Evolutionary conservation across 2,329 filamentous ascomycete species (phyloP), one percentile per base, ranked within the genome.

Genomic region (Aspergillus ruber): DNA sequence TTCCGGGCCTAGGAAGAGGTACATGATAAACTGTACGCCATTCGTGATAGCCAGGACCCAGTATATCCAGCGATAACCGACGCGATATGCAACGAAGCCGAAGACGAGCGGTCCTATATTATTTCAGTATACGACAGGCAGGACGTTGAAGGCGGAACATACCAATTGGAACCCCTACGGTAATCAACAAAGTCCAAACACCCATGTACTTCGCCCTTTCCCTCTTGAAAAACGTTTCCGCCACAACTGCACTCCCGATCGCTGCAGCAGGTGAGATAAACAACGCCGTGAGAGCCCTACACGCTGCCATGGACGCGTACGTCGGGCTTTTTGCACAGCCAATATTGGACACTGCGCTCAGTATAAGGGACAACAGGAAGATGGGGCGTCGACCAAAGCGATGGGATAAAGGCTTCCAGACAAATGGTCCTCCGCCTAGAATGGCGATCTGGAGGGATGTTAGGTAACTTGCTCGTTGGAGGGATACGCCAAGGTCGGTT

Each of bases 21-120:
- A 82, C n/a, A 77, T 58, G 43, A 82, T 60, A 50, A 83, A 73
- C 52, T 83, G 79, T 4, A 70, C 72, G 42, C 69, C 76, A 49
- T 83, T 82, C 54, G 74, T 74, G 74, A 82, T 81, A 5, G 77
- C 76, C 6, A 81, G 65, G 27, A 76, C 73, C 72, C 74, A 82
- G 61, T 77, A 82, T 39, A 81, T 80, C 79, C 79, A 82, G 5
- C 74, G 68, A 50, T 78, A 81, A 0, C 76, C 74, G 15, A 74
- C 71, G 13, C 75, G 71, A 48, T 75, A 66, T 1, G 75, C 73
- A 1, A 82, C 78, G 35, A 68, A 67, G 1, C 65, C 64, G n/a
- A 68, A 65, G 13, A 68, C 59, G 43, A 68, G 65, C 6, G 65
- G 65, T 1, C 63, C 64, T 20, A 67, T 51, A 2, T 73, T 13